Percentiles rank a stretch among this genome's conserved stretches.
These are phyloP conservation scores for Cryomyces minteri DNA, from an alignment of 495 filamentous ascomycete species.

Conservation along the genomic window DNA sequence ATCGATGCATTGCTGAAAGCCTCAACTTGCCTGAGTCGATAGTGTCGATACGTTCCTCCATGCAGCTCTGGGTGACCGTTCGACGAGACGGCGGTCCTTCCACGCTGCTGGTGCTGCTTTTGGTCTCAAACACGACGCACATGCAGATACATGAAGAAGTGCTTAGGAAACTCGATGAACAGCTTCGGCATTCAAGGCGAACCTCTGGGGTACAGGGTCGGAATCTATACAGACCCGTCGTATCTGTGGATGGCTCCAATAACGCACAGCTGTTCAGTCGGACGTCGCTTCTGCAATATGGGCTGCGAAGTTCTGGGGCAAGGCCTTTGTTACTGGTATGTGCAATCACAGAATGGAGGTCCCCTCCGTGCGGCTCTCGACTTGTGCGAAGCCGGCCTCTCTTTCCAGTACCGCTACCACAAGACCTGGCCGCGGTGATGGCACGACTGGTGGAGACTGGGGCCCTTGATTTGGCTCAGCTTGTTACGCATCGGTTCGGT, in stretches of 20 bases:
- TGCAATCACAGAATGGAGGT: slow-evolving; percentile 73
- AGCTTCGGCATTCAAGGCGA: no score
- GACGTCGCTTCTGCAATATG: not conserved
- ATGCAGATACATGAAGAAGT: not conserved
- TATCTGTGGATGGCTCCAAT: not conserved
- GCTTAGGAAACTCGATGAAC: not conserved
- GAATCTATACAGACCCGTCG: not conserved
- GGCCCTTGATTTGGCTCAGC: not conserved
- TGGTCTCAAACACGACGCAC: not conserved
- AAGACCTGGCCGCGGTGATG: slow-evolving; percentile 76
- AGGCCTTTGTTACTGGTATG: slow-evolving; percentile 70
- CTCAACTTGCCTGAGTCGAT: no score
- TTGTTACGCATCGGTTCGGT: not conserved
- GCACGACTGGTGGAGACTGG: slow-evolving; percentile 35
- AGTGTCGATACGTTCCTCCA: no score
- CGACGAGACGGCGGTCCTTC: no score
- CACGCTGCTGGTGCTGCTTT: not conserved
- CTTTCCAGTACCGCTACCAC: slow-evolving; percentile 75
- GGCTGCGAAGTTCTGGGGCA: slow-evolving; percentile 63
- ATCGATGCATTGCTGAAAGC: no score
- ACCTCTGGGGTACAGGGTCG: no score
- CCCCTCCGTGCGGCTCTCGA: slow-evolving; percentile 69
- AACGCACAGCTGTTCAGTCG: not conserved
- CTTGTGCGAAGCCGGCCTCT: slow-evolving; percentile 60
- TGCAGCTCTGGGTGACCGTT: no score